phyloP scores from a whole-genome alignment of 345 rosid genomes.

The Acer saccharum region DNA sequence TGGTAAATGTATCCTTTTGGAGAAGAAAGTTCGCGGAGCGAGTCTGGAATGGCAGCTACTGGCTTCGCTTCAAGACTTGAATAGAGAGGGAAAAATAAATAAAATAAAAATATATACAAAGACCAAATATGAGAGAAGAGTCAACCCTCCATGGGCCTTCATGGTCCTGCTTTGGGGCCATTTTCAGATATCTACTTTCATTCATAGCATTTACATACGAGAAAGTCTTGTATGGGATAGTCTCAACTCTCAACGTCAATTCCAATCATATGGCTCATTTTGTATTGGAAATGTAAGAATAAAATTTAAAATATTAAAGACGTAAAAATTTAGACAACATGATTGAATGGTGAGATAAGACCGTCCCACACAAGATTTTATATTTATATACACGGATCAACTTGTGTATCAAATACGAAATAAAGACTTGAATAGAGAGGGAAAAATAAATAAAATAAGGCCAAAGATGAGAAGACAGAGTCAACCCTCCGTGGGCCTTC shows the following conservation, averaged over 20 bases:
- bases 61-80: background rate
- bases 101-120: background rate
- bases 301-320: too few relatives aligned
- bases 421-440: background rate
- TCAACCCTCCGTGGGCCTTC: background rate
- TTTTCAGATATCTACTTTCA: background rate
- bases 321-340: too few relatives aligned
- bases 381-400: too few relatives aligned
- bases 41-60: slow-evolving; percentile 16
- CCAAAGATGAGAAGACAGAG: background rate
- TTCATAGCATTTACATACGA: too few relatives aligned
- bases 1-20: background rate
- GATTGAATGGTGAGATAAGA: too few relatives aligned
- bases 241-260: too few relatives aligned
- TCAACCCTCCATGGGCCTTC: background rate
- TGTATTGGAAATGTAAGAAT: too few relatives aligned
- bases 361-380: too few relatives aligned
- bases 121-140: background rate
- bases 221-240: too few relatives aligned
- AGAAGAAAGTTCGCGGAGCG: slow-evolving; percentile 24
- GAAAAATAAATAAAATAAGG: background rate
- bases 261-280: too few relatives aligned
- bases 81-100: too few relatives aligned
- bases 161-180: background rate
- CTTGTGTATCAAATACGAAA: too few relatives aligned